A percentile compares a stretch with the other conserved stretches of the same genome.
These are phyloP conservation scores for Stropharia rugosoannulata DNA, from an alignment of 768 basidiomycete species.

Conservation along the genomic window DNA sequence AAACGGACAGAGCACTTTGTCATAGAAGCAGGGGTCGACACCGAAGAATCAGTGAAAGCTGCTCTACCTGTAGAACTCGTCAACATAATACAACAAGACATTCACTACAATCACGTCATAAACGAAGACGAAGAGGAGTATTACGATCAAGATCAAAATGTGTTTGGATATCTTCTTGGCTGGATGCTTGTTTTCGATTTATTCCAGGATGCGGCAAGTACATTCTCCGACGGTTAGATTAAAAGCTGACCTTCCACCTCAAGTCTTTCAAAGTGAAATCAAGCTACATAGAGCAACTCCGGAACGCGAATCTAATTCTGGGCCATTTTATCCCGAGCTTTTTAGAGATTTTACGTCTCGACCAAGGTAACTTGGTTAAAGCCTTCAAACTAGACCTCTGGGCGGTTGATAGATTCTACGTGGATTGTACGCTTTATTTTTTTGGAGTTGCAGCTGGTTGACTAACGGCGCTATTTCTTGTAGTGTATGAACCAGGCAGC, in stretches of 20 bases:
- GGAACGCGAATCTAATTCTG: slow-evolving; percentile 63
- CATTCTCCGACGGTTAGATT: background rate
- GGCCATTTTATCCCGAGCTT: slow-evolving; percentile 70
- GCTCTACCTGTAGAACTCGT: slow-evolving; percentile 67
- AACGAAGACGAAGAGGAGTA: slow-evolving; percentile 32
- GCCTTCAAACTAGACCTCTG: slow-evolving; percentile 83
- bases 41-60: slow-evolving; percentile 36
- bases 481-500: slow-evolving; percentile 60
- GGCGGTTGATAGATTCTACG: slow-evolving; percentile 80
- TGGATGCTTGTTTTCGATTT: slow-evolving; percentile 92
- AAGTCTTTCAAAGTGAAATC: slow-evolving; percentile 88
- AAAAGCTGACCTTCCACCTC: background rate
- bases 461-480: background rate
- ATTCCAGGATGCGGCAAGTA: slow-evolving; percentile 78
- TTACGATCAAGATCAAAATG: slow-evolving; percentile 34
- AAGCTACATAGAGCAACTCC: slow-evolving; percentile 84
- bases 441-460: background rate
- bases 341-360: slow-evolving; percentile 65
- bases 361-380: slow-evolving; percentile 55
- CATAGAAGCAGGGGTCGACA: slow-evolving; percentile 82
- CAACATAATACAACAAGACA: slow-evolving; percentile 50
- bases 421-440: slow-evolving; percentile 55
- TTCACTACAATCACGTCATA: slow-evolving; percentile 37
- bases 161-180: slow-evolving; percentile 71
- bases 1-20: slow-evolving; percentile 82